A percentile compares a stretch with the other conserved stretches of the same genome.
These are phyloP conservation scores for Ehretia macrophylla DNA, from an alignment of 257 asterid species.

Conservation along the genomic window DNA sequence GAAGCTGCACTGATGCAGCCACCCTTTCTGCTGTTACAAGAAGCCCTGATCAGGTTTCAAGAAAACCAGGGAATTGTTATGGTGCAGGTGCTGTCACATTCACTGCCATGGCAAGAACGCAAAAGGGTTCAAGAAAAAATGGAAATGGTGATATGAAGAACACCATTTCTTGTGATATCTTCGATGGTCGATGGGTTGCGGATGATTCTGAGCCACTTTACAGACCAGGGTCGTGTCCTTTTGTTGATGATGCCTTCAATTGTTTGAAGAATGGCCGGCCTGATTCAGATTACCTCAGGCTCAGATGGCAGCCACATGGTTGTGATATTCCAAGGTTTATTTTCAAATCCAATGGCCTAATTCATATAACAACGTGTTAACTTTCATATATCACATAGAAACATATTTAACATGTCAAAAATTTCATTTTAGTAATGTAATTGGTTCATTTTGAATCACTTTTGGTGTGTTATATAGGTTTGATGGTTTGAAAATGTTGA, in stretches of 20 bases:
- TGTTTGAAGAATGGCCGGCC: slow-evolving; percentile 62
- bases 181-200: slow-evolving; percentile 45
- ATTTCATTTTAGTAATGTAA: background rate
- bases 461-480: slow-evolving; percentile 24
- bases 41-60: slow-evolving; percentile 3
- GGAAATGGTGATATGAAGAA: slow-evolving; percentile 5
- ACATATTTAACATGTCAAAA: too few relatives aligned
- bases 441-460: background rate
- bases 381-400: too few relatives aligned
- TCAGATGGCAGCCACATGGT: slow-evolving; percentile 47
- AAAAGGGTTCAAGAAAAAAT: background rate
- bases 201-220: slow-evolving; percentile 30
- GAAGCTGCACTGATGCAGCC: slow-evolving; percentile 8
- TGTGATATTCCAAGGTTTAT: slow-evolving; percentile 59
- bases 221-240: slow-evolving; percentile 42
- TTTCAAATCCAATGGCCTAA: too few relatives aligned
- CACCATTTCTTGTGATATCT: slow-evolving; percentile 33
- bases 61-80: slow-evolving; percentile 2
- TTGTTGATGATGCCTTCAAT: slow-evolving; percentile 46
- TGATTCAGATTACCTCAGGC: slow-evolving; percentile 43
- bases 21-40: background rate
- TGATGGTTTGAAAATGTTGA: slow-evolving; percentile 50
- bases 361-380: too few relatives aligned
- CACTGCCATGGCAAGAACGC: background rate
- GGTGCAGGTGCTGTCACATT: background rate